Base-by-base conservation (phyloP, 164 flowering plant species). In the Tetracentron sinense region DNA sequence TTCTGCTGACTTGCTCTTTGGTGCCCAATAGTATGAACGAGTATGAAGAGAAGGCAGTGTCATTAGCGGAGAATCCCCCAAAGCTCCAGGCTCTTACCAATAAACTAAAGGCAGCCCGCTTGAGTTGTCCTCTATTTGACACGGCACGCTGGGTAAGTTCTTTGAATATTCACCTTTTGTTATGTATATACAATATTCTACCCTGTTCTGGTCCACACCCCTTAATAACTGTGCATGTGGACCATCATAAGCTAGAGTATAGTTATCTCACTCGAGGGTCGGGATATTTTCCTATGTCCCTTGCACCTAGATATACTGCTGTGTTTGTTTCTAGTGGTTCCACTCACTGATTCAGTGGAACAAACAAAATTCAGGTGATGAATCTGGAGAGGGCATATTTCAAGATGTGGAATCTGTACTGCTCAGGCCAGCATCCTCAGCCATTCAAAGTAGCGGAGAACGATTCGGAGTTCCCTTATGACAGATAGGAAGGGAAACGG, bases 331-430 rank as follows among this genome's bases (percentile, higher is more conserved):
- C 2, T 49, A 19, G 53, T 49, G 14, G n/a, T 33, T 33, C 6
- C 10, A 2, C 12, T 2, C 21, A 52, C 54, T 53, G 48, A 31
- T 19, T 29, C 19, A 20, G 11, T 20, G 12, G 53, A 42, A 10
- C 42, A 7, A 68, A 60, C 21, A 22, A 6, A n/a, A 14, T 38
- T 26, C 83, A 91, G 99, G 99, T 91, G 65, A 78, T 74, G 77
- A 95, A 91, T 71, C 74, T 95, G 67, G 99, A 95, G 62, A 76
- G 97, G 65, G 70, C 90, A 26, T 95, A 88, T 71, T 90, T 88
- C 78, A 95, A 85, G 71, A 95, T 95, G 99, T 95, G 99, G 99
- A 87, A 86, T 72, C 44, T 95, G 14, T 72, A 86, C 55, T 92
- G 97, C 77, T 80, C 90, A 0, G 87, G 94, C 4, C 81, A 79